Evolutionary conservation across 2,329 filamentous ascomycete species (phyloP).

Genomic region (Colletotrichum ledebouriae): DNA sequence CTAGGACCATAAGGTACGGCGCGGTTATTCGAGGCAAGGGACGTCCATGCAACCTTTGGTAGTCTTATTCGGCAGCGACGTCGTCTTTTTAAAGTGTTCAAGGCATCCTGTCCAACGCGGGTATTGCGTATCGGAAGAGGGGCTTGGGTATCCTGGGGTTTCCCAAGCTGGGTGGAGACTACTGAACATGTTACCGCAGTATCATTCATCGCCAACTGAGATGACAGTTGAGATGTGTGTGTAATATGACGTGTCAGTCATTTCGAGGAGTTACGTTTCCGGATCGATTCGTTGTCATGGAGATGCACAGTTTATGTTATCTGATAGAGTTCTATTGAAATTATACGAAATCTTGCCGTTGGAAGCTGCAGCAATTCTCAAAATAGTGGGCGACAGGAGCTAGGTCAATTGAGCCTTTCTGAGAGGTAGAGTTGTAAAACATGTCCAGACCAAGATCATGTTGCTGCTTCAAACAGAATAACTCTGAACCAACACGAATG

Average conservation of each 20-base stretch:
- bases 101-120: not conserved
- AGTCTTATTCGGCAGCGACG: conserved; percentile 9
- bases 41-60: conserved; percentile 1
- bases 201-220: not conserved
- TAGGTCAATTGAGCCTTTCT: too few species aligned
- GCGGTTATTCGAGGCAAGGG: conserved; percentile 19
- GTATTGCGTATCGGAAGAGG: not conserved
- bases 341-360: too few species aligned
- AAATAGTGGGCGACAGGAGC: too few species aligned
- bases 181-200: not conserved
- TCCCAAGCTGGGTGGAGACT: conserved; percentile 7
- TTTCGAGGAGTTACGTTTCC: not conserved
- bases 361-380: too few species aligned
- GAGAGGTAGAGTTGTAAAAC: too few species aligned
- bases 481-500: too few species aligned
- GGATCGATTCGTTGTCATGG: not conserved
- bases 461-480: too few species aligned
- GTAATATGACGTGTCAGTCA: too few species aligned
- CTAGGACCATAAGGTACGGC: conserved; percentile 2
- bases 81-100: conserved; percentile 9
- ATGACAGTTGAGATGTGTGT: not conserved
- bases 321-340: too few species aligned
- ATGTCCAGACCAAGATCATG: too few species aligned
- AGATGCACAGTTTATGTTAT: too few species aligned
- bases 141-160: conserved; percentile 6